Evolutionary conservation across 495 filamentous ascomycete species (phyloP).

Genomic region (Aspergillus incahuasiensis): DNA sequence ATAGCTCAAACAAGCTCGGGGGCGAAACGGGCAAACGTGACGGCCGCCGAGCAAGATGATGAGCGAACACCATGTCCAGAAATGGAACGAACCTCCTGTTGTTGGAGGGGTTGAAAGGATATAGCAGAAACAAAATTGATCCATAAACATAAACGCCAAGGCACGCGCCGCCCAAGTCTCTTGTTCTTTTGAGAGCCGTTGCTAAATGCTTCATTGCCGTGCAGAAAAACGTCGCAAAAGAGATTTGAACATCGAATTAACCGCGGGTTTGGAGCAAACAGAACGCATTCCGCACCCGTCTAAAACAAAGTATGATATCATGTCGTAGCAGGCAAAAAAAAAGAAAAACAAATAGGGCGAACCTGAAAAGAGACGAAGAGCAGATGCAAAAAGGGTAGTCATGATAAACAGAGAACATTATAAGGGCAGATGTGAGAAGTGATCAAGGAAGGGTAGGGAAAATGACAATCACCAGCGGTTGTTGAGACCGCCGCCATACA

Average conservation of each 20-base stretch:
- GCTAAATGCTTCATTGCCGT: conserved; percentile 32
- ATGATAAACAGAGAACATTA: conserved; percentile 16
- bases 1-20: conserved; percentile 34
- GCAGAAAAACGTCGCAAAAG: conserved; percentile 27
- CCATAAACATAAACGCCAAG: conserved; percentile 33
- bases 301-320: conserved; percentile 32
- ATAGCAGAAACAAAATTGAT: conserved; percentile 11
- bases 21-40: conserved; percentile 34
- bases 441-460: conserved; percentile 20
- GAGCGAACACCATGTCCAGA: conserved; percentile 31
- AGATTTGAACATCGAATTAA: conserved; percentile 21
- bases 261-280: conserved; percentile 19
- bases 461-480: conserved; percentile 62
- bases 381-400: conserved; percentile 21
- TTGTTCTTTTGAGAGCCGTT: conserved; percentile 31
- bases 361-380: conserved; percentile 7
- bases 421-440: conserved; percentile 13
- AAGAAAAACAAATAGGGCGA: conserved; percentile 14
- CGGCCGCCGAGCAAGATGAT: conserved; percentile 22
- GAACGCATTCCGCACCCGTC: conserved; percentile 25
- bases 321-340: conserved; percentile 35
- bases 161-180: conserved; percentile 29
- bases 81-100: conserved; percentile 31
- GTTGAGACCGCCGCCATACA: conserved; percentile 74
- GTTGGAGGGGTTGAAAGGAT: conserved; percentile 19